phyloP scores from a whole-genome alignment of 345 rosid species.

The Bruguiera sexangula region DNA sequence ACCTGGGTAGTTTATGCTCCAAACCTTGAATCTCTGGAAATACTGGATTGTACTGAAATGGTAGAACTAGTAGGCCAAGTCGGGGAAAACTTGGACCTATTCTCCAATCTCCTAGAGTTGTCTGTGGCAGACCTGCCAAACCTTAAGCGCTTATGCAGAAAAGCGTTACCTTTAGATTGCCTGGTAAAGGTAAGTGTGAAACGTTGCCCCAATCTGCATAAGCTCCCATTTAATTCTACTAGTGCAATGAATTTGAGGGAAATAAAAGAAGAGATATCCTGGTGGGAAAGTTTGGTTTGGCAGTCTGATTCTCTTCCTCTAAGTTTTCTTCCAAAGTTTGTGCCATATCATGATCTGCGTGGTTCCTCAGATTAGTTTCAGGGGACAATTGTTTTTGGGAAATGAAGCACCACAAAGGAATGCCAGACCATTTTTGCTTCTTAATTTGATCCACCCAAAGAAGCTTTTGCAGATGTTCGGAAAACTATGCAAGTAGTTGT shows the following conservation, averaged over 20 bases:
- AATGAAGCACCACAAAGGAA: no score
- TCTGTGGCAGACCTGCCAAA: neutral
- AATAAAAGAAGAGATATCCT: neutral
- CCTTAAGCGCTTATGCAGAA: neutral
- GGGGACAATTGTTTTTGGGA: no score
- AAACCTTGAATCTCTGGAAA: neutral
- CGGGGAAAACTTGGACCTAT: neutral
- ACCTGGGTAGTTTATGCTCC: neutral
- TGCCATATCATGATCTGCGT: no score
- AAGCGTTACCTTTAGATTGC: neutral
- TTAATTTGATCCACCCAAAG: no score
- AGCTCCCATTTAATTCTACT: neutral
- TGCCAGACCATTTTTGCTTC: no score
- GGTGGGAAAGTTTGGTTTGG: neutral
- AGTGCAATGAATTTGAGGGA: neutral
- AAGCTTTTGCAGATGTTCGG: no score
- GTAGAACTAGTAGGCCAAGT: neutral
- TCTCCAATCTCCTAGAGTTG: neutral
- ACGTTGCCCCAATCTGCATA: neutral
- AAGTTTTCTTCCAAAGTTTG: no score
- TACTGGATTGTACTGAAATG: neutral
- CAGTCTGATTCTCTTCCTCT: neutral
- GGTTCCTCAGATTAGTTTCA: no score
- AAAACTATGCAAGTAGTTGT: no score
- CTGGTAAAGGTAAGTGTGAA: neutral